phyloP scores from a whole-genome alignment of 257 asterid genomes.

The Solanum dulcamara region DNA sequence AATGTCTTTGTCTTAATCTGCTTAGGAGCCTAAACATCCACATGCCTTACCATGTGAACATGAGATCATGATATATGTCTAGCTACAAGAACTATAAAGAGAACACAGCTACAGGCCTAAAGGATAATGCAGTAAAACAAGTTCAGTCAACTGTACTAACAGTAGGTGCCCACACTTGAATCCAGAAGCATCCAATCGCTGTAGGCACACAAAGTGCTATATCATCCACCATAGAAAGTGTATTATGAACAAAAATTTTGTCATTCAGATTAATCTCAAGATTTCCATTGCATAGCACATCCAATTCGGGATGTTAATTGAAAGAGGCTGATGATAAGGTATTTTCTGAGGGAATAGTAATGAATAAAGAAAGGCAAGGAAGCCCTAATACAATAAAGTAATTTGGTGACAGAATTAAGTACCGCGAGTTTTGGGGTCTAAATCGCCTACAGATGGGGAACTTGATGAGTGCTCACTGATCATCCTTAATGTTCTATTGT shows the following conservation, averaged over 20 bases:
- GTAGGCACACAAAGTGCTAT: background rate
- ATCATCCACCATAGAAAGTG: background rate
- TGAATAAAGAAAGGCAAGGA: background rate
- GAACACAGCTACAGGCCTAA: background rate
- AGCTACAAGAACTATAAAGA: background rate
- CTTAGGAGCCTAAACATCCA: background rate
- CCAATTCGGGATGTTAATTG: background rate
- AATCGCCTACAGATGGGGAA: constrained; percentile 40
- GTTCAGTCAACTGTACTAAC: background rate
- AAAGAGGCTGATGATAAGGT: background rate
- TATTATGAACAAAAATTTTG: background rate
- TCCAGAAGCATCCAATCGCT: background rate
- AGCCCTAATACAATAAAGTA: background rate
- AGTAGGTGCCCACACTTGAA: background rate
- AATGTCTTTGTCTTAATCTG: background rate
- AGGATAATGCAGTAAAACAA: background rate
- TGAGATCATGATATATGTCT: background rate
- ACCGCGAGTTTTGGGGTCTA: constrained; percentile 82
- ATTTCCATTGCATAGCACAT: background rate
- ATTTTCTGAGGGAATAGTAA: background rate
- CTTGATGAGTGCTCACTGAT: constrained; percentile 65
- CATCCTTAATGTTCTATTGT: constrained; percentile 82
- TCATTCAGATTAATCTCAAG: background rate
- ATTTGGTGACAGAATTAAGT: constrained; percentile 6
- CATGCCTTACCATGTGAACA: background rate